phyloP scores from a whole-genome alignment of 2,329 filamentous ascomycete genomes.

The Sordariomycetes sp. region DNA sequence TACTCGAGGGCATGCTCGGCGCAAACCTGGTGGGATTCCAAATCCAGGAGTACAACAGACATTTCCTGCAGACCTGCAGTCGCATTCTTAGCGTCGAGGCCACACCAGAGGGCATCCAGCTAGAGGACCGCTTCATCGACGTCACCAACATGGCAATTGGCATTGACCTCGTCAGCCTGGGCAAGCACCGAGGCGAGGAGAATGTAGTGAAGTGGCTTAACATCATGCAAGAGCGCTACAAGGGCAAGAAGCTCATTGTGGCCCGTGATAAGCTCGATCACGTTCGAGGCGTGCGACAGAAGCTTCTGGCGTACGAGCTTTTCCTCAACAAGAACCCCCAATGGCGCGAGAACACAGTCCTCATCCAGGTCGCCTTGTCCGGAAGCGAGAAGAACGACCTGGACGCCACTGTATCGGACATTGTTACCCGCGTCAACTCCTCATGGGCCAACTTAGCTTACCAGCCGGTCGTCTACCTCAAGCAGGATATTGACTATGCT shows the following conservation, averaged over 20 bases:
- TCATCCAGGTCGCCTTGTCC: constrained; percentile 90
- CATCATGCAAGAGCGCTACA: constrained; percentile 74
- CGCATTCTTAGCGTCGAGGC: constrained; percentile 85
- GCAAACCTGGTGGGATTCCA: constrained; percentile 92
- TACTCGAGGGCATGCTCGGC: constrained; percentile 86
- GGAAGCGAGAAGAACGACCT: constrained; percentile 82
- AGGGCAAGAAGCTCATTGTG: constrained; percentile 83
- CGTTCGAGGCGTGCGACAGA: constrained; percentile 86
- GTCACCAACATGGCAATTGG: constrained; percentile 81
- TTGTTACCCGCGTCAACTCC: constrained; percentile 90
- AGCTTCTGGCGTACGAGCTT: constrained; percentile 83
- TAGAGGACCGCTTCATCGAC: constrained; percentile 90
- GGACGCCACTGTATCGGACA: constrained; percentile 82
- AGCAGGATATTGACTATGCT: constrained; percentile 87
- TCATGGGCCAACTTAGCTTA: constrained; percentile 85
- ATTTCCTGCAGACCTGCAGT: constrained; percentile 94
- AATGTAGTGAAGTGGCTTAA: constrained; percentile 73
- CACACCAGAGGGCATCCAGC: constrained; percentile 75
- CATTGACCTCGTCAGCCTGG: constrained; percentile 73
- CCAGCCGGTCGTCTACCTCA: constrained; percentile 85
- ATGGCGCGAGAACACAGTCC: constrained; percentile 78
- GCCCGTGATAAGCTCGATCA: constrained; percentile 90
- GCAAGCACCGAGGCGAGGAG: constrained; percentile 58
- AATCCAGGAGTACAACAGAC: constrained; percentile 83
- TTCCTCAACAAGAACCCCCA: constrained; percentile 92